Base-by-base conservation (phyloP, 2,329 filamentous ascomycete genomes). In the Trichoderma brevicompactum region DNA sequence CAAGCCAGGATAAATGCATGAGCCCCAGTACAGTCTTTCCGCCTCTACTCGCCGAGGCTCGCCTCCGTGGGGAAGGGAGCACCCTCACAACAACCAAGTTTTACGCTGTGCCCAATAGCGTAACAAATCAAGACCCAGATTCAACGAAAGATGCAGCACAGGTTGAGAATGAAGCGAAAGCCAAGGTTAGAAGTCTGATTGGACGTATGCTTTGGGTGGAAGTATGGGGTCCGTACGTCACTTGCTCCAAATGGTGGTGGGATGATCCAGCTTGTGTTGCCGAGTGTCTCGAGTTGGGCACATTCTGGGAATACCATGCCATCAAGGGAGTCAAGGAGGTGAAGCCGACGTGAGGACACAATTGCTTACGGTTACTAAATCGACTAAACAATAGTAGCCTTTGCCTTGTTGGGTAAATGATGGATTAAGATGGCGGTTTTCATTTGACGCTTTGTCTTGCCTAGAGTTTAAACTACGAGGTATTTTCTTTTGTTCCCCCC, bases 191-290 rank as follows among this genome's bases (percentile, higher is more conserved):
- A 64, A 84, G 79, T 64, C 73, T 83, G 2, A 78, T 85, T 1
- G 85, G 85, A 0, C 80, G 85, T 41, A 81, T 85, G 78, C 75
- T 89, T 17, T 89, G 87, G 87, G 80, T 81, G 70, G 83, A 88
- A 70, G 80, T 86, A 12, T 89, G 86, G 87, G 86, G 86, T 0
- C 71, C 72, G 3, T 82, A 80, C 66, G 80, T 87, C 8, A 79
- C 78, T 2, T 79, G 79, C 0, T 74, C 80, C 5, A 76, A 72
- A 49, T 88, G 85, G 85, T 89, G 87, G 87, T 89, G 86, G 86
- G 84, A 89, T 48, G 82, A 87, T 38, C 74, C 77, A 12, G 79
- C 74, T 1, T 85, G 84, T 65, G 74, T 86, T 2, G 78, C 82
- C 46, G 86, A 89, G 72, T 89, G 86, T 66, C 71, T 81, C 15